phyloP scores from a whole-genome alignment of 495 filamentous ascomycete genomes.

The Talaromyces stipitatus region DNA sequence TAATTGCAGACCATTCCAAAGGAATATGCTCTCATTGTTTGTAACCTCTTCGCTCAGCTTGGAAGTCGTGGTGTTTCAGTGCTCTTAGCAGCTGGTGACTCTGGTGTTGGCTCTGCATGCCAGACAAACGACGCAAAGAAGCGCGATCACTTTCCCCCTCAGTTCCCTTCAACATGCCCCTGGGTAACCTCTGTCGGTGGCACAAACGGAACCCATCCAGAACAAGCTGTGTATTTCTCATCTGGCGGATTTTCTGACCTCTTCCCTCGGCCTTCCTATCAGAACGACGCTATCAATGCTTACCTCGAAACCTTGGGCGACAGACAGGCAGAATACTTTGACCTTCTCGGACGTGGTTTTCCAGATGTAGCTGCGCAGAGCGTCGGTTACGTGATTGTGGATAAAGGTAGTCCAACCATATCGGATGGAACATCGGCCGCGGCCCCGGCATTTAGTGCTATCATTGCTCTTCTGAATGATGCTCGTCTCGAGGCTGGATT shows the following conservation, averaged over 20 bases:
- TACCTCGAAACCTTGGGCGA: conserved; percentile 48
- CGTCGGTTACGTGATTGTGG: conserved; percentile 41
- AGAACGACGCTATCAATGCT: conserved; percentile 44
- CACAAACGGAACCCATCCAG: conserved; percentile 51
- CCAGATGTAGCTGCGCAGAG: conserved; percentile 66
- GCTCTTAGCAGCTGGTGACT: conserved; percentile 64
- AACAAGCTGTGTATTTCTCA: conserved; percentile 46
- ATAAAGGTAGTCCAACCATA: conserved; percentile 40
- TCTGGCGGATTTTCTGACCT: conserved; percentile 64
- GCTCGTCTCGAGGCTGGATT: conserved; percentile 47
- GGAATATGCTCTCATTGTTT: conserved; percentile 59
- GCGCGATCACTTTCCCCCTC: conserved; percentile 54
- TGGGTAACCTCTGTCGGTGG: conserved; percentile 67
- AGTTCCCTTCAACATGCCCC: conserved; percentile 66
- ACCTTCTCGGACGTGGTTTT: conserved; percentile 59
- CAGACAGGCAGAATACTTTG: conserved; percentile 44
- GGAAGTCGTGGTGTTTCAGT: conserved; percentile 70
- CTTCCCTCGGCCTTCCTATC: conserved; percentile 54
- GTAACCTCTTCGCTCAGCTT: conserved; percentile 61
- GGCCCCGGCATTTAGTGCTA: conserved; percentile 54
- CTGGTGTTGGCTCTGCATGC: conserved; percentile 61
- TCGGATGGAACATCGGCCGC: conserved; percentile 59
- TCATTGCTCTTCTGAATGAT: conserved; percentile 62
- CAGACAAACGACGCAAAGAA: conserved; percentile 60
- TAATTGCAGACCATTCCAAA: conserved; percentile 59